Conservation (phyloP, 1,284 basidiomycete genomes). For the Grifola frondosa region DNA sequence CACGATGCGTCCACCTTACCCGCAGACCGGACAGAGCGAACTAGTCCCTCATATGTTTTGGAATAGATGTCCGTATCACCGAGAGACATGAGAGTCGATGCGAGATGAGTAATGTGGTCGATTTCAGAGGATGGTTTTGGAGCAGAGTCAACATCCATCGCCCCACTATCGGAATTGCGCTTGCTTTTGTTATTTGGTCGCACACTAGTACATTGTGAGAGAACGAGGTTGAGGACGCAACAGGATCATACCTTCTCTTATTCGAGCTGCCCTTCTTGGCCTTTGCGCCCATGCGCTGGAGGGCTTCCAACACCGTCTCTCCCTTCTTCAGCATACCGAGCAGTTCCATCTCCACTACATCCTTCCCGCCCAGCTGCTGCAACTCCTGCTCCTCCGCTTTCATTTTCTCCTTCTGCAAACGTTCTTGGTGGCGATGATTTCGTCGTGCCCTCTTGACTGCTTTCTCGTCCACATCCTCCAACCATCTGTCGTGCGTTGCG, state of each 20-base stretch:
- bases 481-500: constrained; percentile 93
- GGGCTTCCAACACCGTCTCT: constrained; percentile 87
- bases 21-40: constrained; percentile 69
- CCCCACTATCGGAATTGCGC: constrained; percentile 30
- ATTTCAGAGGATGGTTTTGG: constrained; percentile 51
- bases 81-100: constrained; percentile 79
- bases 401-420: constrained; percentile 66
- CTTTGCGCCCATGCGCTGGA: constrained; percentile 81
- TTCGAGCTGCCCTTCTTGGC: constrained; percentile 56
- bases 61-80: constrained; percentile 84
- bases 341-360: constrained; percentile 66
- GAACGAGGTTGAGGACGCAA: not conserved
- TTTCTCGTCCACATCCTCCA: constrained; percentile 84
- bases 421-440: constrained; percentile 68
- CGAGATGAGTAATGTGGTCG: constrained; percentile 77
- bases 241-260: constrained; percentile 34
- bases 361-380: constrained; percentile 64
- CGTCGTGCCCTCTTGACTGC: constrained; percentile 84
- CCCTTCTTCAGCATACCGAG: constrained; percentile 79
- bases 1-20: constrained; percentile 68
- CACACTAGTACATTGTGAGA: constrained; percentile 1
- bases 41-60: constrained; percentile 79
- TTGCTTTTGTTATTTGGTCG: constrained; percentile 38
- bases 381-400: constrained; percentile 73
- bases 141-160: constrained; percentile 50